These are phyloP conservation scores for Cystoisospora suis DNA, from an alignment of 169 alveolate genomes.

Conservation along the genomic window DNA sequence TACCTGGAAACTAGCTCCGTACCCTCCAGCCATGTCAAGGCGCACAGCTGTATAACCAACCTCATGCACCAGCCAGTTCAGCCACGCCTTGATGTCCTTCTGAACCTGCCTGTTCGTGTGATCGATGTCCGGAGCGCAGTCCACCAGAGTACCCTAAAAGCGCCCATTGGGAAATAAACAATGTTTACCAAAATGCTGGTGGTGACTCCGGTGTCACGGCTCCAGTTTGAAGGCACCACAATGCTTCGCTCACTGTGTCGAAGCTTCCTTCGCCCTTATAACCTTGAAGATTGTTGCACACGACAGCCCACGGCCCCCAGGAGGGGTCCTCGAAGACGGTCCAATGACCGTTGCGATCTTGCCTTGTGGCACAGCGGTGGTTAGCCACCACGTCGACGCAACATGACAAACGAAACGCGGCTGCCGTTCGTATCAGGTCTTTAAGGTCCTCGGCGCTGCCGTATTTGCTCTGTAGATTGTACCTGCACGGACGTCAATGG, in stretches of 20 bases:
- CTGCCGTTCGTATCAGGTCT: not conserved
- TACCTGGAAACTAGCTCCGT: slow-evolving; percentile 35
- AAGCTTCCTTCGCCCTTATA: slow-evolving; percentile 37
- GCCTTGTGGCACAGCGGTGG: slow-evolving; percentile 48
- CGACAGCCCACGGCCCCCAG: slow-evolving; percentile 59
- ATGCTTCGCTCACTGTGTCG: slow-evolving; percentile 2
- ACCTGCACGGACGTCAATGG: too few relatives aligned
- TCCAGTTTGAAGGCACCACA: not conserved
- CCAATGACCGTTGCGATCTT: slow-evolving; percentile 43
- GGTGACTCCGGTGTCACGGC: too few relatives aligned
- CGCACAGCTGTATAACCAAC: slow-evolving; percentile 32
- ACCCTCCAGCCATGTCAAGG: slow-evolving; percentile 51
- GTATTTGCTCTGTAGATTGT: slow-evolving; percentile 30
- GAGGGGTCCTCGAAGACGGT: slow-evolving; percentile 34
- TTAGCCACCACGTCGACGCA: slow-evolving; percentile 48
- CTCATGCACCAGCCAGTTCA: slow-evolving; percentile 17
- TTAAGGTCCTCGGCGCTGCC: slow-evolving; percentile 32
- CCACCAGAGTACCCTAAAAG: slow-evolving; percentile 13
- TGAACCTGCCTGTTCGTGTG: slow-evolving; percentile 44
- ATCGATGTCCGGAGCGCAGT: slow-evolving; percentile 45
- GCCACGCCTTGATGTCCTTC: slow-evolving; percentile 22
- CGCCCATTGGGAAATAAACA: not conserved
- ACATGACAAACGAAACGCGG: not conserved
- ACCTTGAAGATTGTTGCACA: slow-evolving; percentile 38
- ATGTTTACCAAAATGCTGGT: too few relatives aligned